A percentile compares a stretch with the other conserved stretches of the same genome.
phyloP scores from a whole-genome alignment of 495 filamentous ascomycete genomes.

The Glutinoglossum americanum region DNA sequence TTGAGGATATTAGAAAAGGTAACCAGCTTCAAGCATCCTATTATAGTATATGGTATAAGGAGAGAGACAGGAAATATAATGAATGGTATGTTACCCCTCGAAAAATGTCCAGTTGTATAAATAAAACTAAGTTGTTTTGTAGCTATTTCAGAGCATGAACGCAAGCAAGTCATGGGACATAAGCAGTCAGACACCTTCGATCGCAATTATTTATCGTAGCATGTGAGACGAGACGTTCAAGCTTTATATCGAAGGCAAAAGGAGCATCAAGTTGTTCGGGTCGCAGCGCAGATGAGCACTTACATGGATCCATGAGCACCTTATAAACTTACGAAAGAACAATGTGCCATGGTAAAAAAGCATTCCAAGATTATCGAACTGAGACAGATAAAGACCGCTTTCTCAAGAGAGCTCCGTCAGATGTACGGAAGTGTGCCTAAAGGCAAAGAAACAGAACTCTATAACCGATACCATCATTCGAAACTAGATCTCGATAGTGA shows the following conservation, averaged over 20 bases:
- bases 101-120: background rate
- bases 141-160: conserved; percentile 1
- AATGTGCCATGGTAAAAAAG: background rate
- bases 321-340: background rate
- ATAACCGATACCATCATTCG: no score
- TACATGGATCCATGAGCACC: background rate
- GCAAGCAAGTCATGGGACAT: background rate
- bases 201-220: background rate
- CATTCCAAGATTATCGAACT: background rate
- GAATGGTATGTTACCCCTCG: background rate
- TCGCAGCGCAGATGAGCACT: background rate
- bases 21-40: background rate
- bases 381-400: background rate
- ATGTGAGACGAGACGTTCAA: background rate
- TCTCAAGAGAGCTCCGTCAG: background rate
- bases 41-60: background rate
- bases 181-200: background rate
- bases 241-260: background rate
- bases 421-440: no score
- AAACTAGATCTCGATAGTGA: no score
- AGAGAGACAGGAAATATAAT: background rate
- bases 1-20: background rate
- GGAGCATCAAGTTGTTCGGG: background rate
- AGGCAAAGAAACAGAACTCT: no score
- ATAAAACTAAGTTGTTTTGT: background rate